Evolutionary conservation across 176 grass and related monocot species (phyloP), one percentile per base, ranked within the genome.

Genomic region (Thalia dealbata): DNA sequence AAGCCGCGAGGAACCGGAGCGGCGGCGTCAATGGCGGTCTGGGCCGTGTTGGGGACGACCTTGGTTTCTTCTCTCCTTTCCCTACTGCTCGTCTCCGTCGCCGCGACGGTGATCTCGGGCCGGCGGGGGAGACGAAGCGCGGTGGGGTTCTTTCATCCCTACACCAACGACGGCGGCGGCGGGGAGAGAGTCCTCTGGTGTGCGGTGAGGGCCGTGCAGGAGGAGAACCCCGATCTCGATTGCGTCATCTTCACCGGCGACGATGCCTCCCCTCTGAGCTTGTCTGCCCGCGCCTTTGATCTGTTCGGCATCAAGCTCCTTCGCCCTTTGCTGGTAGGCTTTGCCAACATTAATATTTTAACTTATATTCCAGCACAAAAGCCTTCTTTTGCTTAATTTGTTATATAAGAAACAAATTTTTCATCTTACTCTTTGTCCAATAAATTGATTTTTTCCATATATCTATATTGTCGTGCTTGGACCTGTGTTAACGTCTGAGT

Each of bases 131-230:
- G 67, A 41, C 66, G 67, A 35, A 79, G 54, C 38, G 77, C 83
- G 59, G 78, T 59, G 7, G 89, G 82, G 0, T 99, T 99, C 83
- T 93, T 99, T 83, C 95, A 93, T 78, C 90, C 87, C 6, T 99
- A 93, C 85, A 93, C 95, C 62, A 99, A 99, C 67, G 95, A 93
- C 27, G 95, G 90, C 14, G 95, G 90, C 23, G 90, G 90, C 22
- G 95, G 95, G 41, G 95, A 93, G 76, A 83, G 95, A 38, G 90
- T 99, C 70, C 76, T 99, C 50, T 99, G 95, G 95, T 99, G 95
- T 76, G 87, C 95, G 10, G 85, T 99, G 25, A 80, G 81, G 64
- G 95, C 87, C 10, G 74, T 93, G 48, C 95, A 99, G 73, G 81
- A 93, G 51, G 87, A 91, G 67, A 76, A 71, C 52, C 82, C 93